Base-by-base conservation (phyloP, 257 asterid species). In the Fraxinus excelsior region DNA sequence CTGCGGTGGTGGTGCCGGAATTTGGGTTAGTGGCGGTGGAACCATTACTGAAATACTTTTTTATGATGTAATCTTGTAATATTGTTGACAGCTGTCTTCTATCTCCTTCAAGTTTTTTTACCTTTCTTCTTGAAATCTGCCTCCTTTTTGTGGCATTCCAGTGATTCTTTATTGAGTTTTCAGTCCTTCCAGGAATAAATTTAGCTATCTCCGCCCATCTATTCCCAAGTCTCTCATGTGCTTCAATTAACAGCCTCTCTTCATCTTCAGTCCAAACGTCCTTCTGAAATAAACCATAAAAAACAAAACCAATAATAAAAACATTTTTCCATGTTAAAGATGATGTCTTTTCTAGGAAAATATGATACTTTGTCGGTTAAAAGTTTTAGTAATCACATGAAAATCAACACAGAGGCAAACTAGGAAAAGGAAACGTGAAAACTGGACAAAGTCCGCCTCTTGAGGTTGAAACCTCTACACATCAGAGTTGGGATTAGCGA, bases 101-200 rank as follows among this genome's bases (percentile, higher is more conserved):
- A 62, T 25, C 77, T 79, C 53, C 42, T 73, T 28, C 75, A 75
- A 82, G 69, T 71, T 75, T 90, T 73, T 78, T 84, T 74, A 76
- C 74, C 70, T 81, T 87, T 65, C 83, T 87, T 76, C 79, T 86
- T 0, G 97, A 80, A 72, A 76, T 75, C 72, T 84, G 93, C 75
- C 85, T 92, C 64, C 97, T 86, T 38, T 83, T 86, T 5, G 92
- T 88, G 34, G 96, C 90, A 83, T 94, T 89, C 97, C 98, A 94
- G 25, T 92, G 98, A 60, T 94, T 94, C 78, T 94, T 94, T 10
- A 94, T 91, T 7, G 97, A 82, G 32, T 94, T 94, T 82, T 94
- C 97, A 28, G 94, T 89, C 78, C 98, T 83, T 21, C 92, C 98
- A 0, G 91, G 92, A 71, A 94, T 85, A 10, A 58, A 58, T 44